phyloP scores from a whole-genome alignment of 139 green algal genomes.

The Picochlorum sp. region DNA sequence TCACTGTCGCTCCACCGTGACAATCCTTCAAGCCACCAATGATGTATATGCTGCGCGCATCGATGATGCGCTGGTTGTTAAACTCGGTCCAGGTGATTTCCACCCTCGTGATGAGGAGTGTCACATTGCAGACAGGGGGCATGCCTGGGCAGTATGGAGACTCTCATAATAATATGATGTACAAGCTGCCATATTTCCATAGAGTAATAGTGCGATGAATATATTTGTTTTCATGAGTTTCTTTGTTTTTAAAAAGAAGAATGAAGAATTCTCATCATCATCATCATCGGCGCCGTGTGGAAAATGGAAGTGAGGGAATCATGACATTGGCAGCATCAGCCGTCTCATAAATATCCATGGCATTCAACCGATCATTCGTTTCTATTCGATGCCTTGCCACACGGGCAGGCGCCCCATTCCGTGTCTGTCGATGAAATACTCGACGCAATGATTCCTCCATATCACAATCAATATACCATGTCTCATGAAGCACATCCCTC shows the following conservation, averaged over 20 bases:
- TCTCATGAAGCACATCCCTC: slow-evolving; percentile 44
- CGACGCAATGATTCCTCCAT: slow-evolving; percentile 57
- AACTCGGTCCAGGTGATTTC: slow-evolving; percentile 45
- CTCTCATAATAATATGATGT: not conserved
- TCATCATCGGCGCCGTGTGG: not conserved
- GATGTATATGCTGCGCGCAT: slow-evolving; percentile 77
- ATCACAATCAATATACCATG: slow-evolving; percentile 58
- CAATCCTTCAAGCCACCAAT: slow-evolving; percentile 44
- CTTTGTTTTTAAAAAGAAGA: too few species aligned
- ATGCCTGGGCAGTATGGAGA: slow-evolving; percentile 27
- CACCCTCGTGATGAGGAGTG: slow-evolving; percentile 37
- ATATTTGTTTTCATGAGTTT: not conserved
- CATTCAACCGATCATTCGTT: slow-evolving; percentile 71
- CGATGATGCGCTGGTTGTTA: slow-evolving; percentile 67
- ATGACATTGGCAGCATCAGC: slow-evolving; percentile 4
- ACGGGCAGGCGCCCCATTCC: slow-evolving; percentile 40
- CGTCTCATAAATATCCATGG: slow-evolving; percentile 36
- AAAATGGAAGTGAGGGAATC: slow-evolving; percentile 14
- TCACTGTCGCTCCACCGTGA: slow-evolving; percentile 56
- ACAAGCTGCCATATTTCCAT: too few species aligned
- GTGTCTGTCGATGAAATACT: slow-evolving; percentile 37
- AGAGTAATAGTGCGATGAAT: not conserved
- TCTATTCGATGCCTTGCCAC: slow-evolving; percentile 39
- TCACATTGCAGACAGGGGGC: slow-evolving; percentile 24
- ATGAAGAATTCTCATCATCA: not conserved